Percentiles rank a stretch among this genome's conserved stretches.
Conservation (phyloP, 331 rosid genomes). For the Saraca asoca region DNA sequence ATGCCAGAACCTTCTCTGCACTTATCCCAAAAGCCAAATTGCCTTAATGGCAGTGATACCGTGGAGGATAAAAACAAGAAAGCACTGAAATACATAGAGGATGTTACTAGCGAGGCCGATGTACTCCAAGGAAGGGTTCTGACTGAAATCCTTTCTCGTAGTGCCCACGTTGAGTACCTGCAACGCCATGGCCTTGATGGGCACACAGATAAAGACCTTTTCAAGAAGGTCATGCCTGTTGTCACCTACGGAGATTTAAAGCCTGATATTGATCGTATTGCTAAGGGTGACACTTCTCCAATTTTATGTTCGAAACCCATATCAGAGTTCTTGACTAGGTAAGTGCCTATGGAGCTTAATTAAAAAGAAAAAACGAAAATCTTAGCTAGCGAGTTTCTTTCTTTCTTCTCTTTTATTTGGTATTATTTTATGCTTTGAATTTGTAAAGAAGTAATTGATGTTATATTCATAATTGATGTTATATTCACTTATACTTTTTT, state of each 20-base stretch:
- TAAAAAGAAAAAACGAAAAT: too few species aligned
- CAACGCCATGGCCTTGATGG: conserved; percentile 61
- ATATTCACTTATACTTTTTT: too few species aligned
- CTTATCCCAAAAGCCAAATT: conserved; percentile 11
- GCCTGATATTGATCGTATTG: conserved; percentile 63
- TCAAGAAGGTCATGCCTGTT: conserved; percentile 64
- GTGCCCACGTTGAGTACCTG: conserved; percentile 64
- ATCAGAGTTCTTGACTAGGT: conserved; percentile 83
- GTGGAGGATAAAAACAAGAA: conserved; percentile 43
- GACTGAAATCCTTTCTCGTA: conserved; percentile 58
- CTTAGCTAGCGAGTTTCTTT: too few species aligned
- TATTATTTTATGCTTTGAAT: too few species aligned
- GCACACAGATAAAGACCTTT: conserved; percentile 56
- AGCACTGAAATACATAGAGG: conserved; percentile 66
- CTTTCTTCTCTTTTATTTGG: too few species aligned
- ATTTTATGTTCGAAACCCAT: conserved; percentile 76
- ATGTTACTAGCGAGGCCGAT: conserved; percentile 58
- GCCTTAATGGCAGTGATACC: not conserved
- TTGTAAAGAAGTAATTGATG: too few species aligned
- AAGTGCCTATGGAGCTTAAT: not conserved
- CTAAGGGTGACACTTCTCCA: conserved; percentile 64
- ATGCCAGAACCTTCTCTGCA: conserved; percentile 69
- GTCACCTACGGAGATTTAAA: conserved; percentile 64
- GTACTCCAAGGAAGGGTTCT: conserved; percentile 54
- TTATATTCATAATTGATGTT: too few species aligned